A percentile compares a stretch with the other conserved stretches of the same genome.
Evolutionary conservation across 202 grass and related monocot genomes (phyloP).

Genomic region (Hordeum pubiflorum): DNA sequence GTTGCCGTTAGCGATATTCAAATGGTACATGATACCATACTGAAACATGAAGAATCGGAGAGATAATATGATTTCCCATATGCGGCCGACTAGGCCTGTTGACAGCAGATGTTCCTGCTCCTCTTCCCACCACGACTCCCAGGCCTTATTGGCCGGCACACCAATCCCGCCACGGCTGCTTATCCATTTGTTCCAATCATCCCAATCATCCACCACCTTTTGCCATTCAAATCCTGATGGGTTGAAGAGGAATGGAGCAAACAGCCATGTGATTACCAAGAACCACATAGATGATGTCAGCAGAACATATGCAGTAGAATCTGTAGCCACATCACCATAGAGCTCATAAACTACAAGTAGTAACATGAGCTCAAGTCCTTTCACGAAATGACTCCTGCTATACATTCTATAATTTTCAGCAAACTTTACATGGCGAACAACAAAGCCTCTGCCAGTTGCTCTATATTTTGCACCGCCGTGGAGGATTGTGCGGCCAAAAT

Average conservation of each 20-base stretch:
- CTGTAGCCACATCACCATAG: constrained; percentile 50
- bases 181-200: constrained; percentile 86
- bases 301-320: constrained; percentile 52
- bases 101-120: constrained; percentile 84
- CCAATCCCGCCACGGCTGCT: constrained; percentile 73
- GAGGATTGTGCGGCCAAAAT: constrained; percentile 64
- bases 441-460: constrained; percentile 75
- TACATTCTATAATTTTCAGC: constrained; percentile 89
- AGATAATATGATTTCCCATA: constrained; percentile 71
- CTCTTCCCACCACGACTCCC: constrained; percentile 98
- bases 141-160: constrained; percentile 88
- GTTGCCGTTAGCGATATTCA: constrained; percentile 68
- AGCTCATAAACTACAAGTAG: constrained; percentile 56
- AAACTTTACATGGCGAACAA: constrained; percentile 75
- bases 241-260: constrained; percentile 86
- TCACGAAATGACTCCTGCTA: constrained; percentile 65
- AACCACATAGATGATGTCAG: constrained; percentile 86
- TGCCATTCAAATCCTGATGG: constrained; percentile 92
- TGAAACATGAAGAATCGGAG: constrained; percentile 87
- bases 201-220: constrained; percentile 88
- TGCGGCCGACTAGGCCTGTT: constrained; percentile 57
- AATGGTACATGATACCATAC: constrained; percentile 84
- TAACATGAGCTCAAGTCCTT: constrained; percentile 67
- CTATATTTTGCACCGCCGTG: constrained; percentile 70
- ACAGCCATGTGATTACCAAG: constrained; percentile 78